These are phyloP conservation scores for Naumovozyma castellii DNA, from an alignment of 805 yeast species.

Conservation along the genomic window DNA sequence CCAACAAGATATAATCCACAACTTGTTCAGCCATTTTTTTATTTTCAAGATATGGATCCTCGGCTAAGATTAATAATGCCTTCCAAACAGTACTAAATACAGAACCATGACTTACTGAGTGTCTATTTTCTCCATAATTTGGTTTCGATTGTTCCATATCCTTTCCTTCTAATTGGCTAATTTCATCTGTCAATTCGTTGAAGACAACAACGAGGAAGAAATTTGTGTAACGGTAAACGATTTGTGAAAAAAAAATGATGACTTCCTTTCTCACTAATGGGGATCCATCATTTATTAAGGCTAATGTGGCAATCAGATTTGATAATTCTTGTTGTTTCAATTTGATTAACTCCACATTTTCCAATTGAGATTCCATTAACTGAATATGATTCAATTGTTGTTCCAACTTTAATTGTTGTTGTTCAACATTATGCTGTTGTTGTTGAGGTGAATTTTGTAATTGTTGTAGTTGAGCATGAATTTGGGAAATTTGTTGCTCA, in stretches of 20 bases:
- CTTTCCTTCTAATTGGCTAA: slow-evolving; percentile 43
- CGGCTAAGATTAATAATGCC: slow-evolving; percentile 64
- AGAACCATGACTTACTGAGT: slow-evolving; percentile 77
- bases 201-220: slow-evolving; percentile 83
- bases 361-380: slow-evolving; percentile 21
- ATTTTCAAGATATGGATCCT: slow-evolving; percentile 83
- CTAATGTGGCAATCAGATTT: slow-evolving; percentile 57
- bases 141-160: slow-evolving; percentile 13
- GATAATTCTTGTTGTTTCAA: slow-evolving; percentile 59
- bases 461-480: slow-evolving; percentile 26
- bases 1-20: slow-evolving; percentile 61
- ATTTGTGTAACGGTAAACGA: slow-evolving; percentile 57
- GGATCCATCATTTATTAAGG: slow-evolving; percentile 76
- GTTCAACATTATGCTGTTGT: slow-evolving; percentile 21
- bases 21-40: slow-evolving; percentile 60
- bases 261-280: slow-evolving; percentile 82
- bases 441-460: slow-evolving; percentile 19
- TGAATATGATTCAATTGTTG: slow-evolving; percentile 26
- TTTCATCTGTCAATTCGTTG: slow-evolving; percentile 73
- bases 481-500: slow-evolving; percentile 27
- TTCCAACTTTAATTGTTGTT: slow-evolving; percentile 26
- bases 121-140: slow-evolving; percentile 37
- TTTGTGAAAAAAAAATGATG: slow-evolving; percentile 63
- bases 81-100: slow-evolving; percentile 84
- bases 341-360: slow-evolving; percentile 32